Conservation (phyloP, 2,329 filamentous ascomycete species). For the Aspergillus costaricaensis region DNA sequence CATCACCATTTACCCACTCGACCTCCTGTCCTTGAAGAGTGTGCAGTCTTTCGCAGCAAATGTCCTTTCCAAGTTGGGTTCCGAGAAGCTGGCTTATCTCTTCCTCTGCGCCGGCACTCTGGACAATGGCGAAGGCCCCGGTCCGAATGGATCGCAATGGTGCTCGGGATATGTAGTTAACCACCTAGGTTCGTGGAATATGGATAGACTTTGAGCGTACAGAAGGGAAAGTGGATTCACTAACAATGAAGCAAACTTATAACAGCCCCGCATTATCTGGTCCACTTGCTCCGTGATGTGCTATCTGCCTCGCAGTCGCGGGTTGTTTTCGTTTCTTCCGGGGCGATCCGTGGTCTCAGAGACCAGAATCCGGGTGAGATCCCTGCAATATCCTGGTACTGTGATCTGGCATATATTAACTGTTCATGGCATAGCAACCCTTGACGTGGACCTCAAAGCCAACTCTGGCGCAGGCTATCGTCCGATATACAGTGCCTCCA, state of each 20-base stretch:
- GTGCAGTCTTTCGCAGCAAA: conserved; percentile 25
- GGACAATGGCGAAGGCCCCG: conserved; percentile 19
- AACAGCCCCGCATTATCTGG: not conserved
- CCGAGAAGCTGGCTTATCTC: conserved; percentile 19
- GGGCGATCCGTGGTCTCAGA: conserved; percentile 26
- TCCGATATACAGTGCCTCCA: conserved; percentile 28
- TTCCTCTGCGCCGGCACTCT: conserved; percentile 25
- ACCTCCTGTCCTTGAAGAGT: conserved; percentile 24
- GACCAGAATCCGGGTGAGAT: conserved; percentile 24
- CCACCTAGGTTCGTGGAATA: conserved; percentile 23
- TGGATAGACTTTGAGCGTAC: not conserved
- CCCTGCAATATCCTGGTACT: not conserved
- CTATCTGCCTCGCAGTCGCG: conserved; percentile 24
- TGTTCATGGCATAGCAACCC: not conserved
- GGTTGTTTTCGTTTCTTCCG: conserved; percentile 28
- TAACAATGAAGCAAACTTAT: not conserved
- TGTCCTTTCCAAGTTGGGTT: conserved; percentile 21
- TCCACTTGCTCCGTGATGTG: conserved; percentile 12
- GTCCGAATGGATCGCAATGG: conserved; percentile 29
- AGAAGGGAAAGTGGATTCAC: not conserved
- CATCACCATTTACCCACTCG: conserved; percentile 22
- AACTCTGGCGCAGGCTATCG: conserved; percentile 21
- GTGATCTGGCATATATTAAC: not conserved
- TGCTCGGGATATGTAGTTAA: conserved; percentile 26
- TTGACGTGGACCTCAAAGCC: not conserved